Percentiles rank a stretch among this genome's conserved stretches.
These are phyloP conservation scores for Toxoplasma gondii DNA, from an alignment of 169 alveolate species.

Conservation along the genomic window DNA sequence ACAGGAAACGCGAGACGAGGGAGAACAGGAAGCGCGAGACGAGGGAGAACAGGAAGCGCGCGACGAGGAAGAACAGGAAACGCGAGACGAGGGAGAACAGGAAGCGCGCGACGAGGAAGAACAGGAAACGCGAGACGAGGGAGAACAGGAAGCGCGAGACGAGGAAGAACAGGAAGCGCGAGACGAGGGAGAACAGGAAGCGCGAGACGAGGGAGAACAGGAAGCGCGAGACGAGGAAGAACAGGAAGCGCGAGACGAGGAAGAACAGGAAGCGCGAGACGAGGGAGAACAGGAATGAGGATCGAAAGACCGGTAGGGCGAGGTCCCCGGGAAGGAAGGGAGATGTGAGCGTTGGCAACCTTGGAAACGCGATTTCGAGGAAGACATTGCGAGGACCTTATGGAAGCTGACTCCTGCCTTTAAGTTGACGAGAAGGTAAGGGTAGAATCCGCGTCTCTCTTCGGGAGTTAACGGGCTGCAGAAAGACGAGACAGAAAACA, in stretches of 20 bases:
- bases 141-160: too few relatives aligned
- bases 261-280: background rate
- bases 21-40: background rate
- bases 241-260: background rate
- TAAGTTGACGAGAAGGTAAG: constrained; percentile 57
- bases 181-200: too few relatives aligned
- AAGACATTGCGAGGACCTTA: constrained; percentile 29
- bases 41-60: background rate
- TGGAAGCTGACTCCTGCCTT: constrained; percentile 63
- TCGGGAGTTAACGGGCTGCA: constrained; percentile 35
- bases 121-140: too few relatives aligned
- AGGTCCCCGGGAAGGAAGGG: background rate
- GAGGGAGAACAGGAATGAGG: too few relatives aligned
- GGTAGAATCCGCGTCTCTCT: constrained; percentile 49
- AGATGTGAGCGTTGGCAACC: background rate
- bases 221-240: too few relatives aligned
- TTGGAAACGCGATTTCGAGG: background rate
- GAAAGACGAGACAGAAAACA: background rate
- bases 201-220: too few relatives aligned
- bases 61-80: background rate
- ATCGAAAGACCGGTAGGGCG: background rate
- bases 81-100: too few relatives aligned
- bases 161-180: too few relatives aligned
- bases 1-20: background rate
- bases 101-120: too few relatives aligned